A percentile compares a stretch with the other conserved stretches of the same genome.
Conservation (phyloP, 768 basidiomycete species). For the Boletus pseudopeckii region DNA sequence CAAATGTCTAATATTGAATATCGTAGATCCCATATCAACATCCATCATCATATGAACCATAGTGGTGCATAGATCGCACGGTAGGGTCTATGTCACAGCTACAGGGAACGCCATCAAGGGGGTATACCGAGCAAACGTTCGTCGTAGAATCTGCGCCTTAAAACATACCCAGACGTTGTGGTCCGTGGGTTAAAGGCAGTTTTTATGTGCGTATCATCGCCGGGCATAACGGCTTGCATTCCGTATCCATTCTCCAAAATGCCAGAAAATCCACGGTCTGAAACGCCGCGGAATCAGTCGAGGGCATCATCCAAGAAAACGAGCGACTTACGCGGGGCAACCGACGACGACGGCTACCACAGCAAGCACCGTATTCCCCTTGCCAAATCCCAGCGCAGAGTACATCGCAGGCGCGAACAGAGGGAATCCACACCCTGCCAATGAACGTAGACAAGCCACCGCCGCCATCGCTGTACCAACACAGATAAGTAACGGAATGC, state of each 20-base stretch:
- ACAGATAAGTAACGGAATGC: background rate
- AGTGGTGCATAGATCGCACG: no score
- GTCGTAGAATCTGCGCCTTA: no score
- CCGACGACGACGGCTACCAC: slow-evolving; percentile 55
- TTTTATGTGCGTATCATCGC: background rate
- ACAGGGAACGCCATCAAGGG: background rate
- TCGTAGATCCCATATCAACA: background rate
- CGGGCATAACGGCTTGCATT: slow-evolving; percentile 42
- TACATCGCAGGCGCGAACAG: slow-evolving; percentile 76
- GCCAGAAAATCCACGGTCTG: slow-evolving; percentile 45
- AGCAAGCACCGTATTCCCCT: slow-evolving; percentile 65
- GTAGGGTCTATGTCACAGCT: background rate
- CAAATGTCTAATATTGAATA: background rate
- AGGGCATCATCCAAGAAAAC: background rate
- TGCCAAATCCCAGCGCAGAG: slow-evolving; percentile 61
- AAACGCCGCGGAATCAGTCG: slow-evolving; percentile 34
- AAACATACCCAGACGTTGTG: background rate
- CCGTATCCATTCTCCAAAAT: slow-evolving; percentile 48
- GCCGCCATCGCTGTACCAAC: slow-evolving; percentile 55
- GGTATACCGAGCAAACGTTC: background rate
- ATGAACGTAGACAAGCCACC: slow-evolving; percentile 55
- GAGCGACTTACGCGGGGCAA: slow-evolving; percentile 38
- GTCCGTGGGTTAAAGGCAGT: background rate
- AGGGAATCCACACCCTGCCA: slow-evolving; percentile 74
- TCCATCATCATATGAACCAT: no score